Conservation (phyloP, 345 rosid species). For the Carallia brachiata region DNA sequence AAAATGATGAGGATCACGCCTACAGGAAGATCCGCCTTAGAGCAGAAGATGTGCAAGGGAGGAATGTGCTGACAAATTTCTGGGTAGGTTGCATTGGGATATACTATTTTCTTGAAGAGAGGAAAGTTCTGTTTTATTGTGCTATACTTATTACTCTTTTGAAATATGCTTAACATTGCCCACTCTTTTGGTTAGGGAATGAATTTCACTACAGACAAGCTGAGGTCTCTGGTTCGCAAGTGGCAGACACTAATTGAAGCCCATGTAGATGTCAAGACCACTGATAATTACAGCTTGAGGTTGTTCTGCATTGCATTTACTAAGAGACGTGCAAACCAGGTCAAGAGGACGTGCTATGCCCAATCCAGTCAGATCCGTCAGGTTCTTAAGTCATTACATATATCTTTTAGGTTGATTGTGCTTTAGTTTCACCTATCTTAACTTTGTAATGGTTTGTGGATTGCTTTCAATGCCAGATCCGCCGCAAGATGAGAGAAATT, state of each 20-base stretch:
- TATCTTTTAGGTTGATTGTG: background rate
- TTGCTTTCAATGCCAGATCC: constrained; percentile 45
- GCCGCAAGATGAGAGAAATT: constrained; percentile 88
- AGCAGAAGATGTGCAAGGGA: constrained; percentile 94
- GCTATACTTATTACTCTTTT: background rate
- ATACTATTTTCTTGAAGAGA: too few species aligned
- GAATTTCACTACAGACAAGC: constrained; percentile 89
- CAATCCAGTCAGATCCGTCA: constrained; percentile 92
- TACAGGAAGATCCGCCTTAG: constrained; percentile 91
- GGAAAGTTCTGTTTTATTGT: background rate
- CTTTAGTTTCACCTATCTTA: background rate
- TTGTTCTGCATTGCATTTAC: constrained; percentile 94
- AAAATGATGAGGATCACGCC: constrained; percentile 74
- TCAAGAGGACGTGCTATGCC: constrained; percentile 91
- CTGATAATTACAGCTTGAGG: constrained; percentile 78
- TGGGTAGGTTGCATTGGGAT: constrained; percentile 56
- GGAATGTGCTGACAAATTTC: constrained; percentile 82
- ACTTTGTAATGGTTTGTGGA: background rate
- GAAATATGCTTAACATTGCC: too few species aligned
- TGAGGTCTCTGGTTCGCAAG: constrained; percentile 91
- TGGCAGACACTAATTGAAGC: constrained; percentile 95
- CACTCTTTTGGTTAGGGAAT: constrained; percentile 51
- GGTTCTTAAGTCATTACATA: constrained; percentile 26
- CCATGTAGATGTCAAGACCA: constrained; percentile 97
- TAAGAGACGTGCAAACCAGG: constrained; percentile 88